A percentile compares a stretch with the other conserved stretches of the same genome.
These are phyloP conservation scores for Solanum megistacrolobum DNA, from an alignment of 257 asterid species.

Conservation along the genomic window DNA sequence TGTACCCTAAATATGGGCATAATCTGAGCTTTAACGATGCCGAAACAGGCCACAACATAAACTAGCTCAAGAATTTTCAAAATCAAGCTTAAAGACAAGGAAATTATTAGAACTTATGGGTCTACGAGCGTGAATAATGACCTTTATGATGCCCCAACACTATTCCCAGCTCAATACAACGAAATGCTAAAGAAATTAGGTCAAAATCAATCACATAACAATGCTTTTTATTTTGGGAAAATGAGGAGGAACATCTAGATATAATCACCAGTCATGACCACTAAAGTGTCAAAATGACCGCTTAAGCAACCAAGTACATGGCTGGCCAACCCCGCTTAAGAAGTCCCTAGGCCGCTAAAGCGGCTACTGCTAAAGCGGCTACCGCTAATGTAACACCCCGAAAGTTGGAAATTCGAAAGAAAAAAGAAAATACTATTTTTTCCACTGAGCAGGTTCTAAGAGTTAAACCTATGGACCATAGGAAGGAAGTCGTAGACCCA, in stretches of 20 bases:
- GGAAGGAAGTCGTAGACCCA: no score
- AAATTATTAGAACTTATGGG: background rate
- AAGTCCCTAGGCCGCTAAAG: no score
- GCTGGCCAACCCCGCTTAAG: no score
- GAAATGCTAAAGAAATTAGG: background rate
- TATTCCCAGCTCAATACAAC: background rate
- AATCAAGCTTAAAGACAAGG: background rate
- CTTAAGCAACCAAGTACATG: no score
- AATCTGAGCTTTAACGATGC: background rate
- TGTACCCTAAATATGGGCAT: background rate
- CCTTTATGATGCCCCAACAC: background rate
- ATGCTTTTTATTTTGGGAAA: background rate
- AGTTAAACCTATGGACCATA: no score
- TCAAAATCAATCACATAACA: background rate
- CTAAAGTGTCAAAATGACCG: background rate
- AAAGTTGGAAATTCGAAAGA: no score
- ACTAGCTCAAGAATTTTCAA: background rate
- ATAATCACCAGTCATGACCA: background rate
- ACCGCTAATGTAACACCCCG: no score
- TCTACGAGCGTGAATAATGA: background rate
- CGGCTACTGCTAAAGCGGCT: no score
- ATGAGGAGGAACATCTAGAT: background rate
- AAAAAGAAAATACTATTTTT: no score
- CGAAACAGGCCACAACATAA: background rate
- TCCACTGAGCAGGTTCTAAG: no score